Evolutionary conservation across 2,329 filamentous ascomycete genomes (phyloP).

Genomic region (Huntiella abstrusa): DNA sequence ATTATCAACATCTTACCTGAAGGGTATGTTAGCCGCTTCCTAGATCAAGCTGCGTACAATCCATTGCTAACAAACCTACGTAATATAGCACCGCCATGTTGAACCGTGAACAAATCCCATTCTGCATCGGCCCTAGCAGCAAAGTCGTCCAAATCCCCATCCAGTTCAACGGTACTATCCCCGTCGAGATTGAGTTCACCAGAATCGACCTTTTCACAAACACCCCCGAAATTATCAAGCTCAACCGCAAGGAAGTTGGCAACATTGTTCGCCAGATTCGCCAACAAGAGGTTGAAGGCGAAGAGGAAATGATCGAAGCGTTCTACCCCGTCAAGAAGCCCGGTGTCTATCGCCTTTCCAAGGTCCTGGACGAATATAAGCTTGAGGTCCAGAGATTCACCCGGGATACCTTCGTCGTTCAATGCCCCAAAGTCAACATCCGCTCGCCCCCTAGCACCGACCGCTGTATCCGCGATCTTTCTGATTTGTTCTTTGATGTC

Average conservation of each 20-base stretch:
- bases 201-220: conserved; percentile 71
- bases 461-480: conserved; percentile 74
- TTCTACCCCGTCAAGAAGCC: conserved; percentile 65
- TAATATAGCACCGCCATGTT: conserved; percentile 53
- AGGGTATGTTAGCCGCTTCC: conserved; percentile 33
- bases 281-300: conserved; percentile 44
- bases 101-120: conserved; percentile 63
- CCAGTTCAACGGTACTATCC: conserved; percentile 82
- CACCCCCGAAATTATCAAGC: conserved; percentile 58
- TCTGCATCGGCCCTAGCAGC: conserved; percentile 53
- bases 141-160: conserved; percentile 56
- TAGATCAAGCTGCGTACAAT: not conserved
- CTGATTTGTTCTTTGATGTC: conserved; percentile 66
- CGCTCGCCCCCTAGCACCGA: conserved; percentile 40
- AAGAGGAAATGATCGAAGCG: conserved; percentile 44
- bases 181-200: conserved; percentile 72
- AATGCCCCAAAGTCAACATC: conserved; percentile 65
- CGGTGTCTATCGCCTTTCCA: conserved; percentile 68
- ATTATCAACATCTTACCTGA: conserved; percentile 96
- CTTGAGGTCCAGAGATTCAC: conserved; percentile 66
- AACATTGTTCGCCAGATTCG: conserved; percentile 51
- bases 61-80: not conserved
- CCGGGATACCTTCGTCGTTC: conserved; percentile 66
- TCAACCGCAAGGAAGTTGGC: conserved; percentile 55
- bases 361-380: conserved; percentile 82